Percentiles rank a stretch among this genome's conserved stretches.
These are phyloP conservation scores for Torulaspora franciscae DNA, from an alignment of 805 yeast genomes.

Conservation along the genomic window DNA sequence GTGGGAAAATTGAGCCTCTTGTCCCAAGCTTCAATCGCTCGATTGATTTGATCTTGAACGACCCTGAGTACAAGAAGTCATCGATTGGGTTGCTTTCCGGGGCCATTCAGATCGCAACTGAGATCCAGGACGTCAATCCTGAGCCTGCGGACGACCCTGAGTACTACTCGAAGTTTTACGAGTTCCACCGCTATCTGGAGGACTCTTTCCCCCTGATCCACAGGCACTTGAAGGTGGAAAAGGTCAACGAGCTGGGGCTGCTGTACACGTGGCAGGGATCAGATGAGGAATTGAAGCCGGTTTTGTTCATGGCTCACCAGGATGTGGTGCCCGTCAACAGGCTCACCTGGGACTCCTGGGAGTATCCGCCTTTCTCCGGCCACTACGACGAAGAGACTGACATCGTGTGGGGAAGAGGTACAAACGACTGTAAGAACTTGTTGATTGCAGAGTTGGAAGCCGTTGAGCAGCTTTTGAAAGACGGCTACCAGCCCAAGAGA, in stretches of 20 bases:
- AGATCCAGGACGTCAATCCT: slow-evolving; percentile 49
- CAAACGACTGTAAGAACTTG: slow-evolving; percentile 68
- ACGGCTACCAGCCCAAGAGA: slow-evolving; percentile 55
- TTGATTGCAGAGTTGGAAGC: slow-evolving; percentile 64
- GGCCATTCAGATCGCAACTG: slow-evolving; percentile 64
- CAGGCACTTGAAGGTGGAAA: slow-evolving; percentile 44
- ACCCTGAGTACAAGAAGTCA: slow-evolving; percentile 35
- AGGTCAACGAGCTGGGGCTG: slow-evolving; percentile 60
- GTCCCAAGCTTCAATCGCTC: slow-evolving; percentile 25
- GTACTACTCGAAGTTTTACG: slow-evolving; percentile 44
- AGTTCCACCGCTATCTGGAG: slow-evolving; percentile 51
- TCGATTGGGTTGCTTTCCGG: slow-evolving; percentile 46
- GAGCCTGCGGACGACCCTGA: slow-evolving; percentile 34
- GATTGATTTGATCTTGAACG: slow-evolving; percentile 29
- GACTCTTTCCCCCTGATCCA: slow-evolving; percentile 54
- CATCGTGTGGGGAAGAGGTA: slow-evolving; percentile 70
- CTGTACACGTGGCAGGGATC: slow-evolving; percentile 63
- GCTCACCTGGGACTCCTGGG: slow-evolving; percentile 59
- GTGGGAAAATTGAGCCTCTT: slow-evolving; percentile 23
- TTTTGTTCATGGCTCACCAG: slow-evolving; percentile 72
- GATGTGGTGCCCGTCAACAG: slow-evolving; percentile 77
- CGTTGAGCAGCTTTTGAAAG: slow-evolving; percentile 48
- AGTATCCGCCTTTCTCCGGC: slow-evolving; percentile 60
- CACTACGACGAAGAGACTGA: slow-evolving; percentile 55
- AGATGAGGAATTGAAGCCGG: slow-evolving; percentile 50